These are phyloP conservation scores for Penicillium sclerotigenum DNA, from an alignment of 2,329 filamentous ascomycete genomes.

Conservation along the genomic window DNA sequence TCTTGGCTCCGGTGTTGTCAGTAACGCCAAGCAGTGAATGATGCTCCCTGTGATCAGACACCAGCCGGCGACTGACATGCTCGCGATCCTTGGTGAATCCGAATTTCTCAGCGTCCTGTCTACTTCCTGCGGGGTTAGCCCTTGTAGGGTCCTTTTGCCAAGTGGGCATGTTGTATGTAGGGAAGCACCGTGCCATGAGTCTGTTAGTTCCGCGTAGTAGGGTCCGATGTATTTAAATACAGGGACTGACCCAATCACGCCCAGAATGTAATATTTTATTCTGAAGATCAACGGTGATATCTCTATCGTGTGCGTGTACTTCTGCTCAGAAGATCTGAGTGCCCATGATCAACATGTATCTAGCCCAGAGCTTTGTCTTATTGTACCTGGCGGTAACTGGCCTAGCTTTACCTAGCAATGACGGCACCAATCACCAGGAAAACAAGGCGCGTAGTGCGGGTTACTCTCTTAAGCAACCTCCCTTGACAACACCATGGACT, in stretches of 20 bases:
- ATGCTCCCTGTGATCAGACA: slow-evolving; percentile 6
- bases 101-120: slow-evolving; percentile 3
- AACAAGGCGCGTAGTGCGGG: slow-evolving; percentile 19
- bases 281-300: not conserved
- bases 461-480: slow-evolving; percentile 43
- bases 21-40: slow-evolving; percentile 13
- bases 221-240: slow-evolving; percentile 7
- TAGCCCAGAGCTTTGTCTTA: slow-evolving; percentile 9
- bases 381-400: slow-evolving; percentile 12
- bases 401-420: slow-evolving; percentile 10
- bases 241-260: not conserved
- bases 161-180: slow-evolving; percentile 7
- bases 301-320: not conserved
- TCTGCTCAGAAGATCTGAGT: not conserved
- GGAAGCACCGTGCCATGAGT: not conserved
- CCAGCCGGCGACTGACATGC: not conserved
- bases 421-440: not conserved
- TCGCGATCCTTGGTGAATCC: not conserved
- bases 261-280: not conserved
- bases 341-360: slow-evolving; percentile 10
- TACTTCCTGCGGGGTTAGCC: slow-evolving; percentile 16
- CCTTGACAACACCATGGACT: slow-evolving; percentile 47
- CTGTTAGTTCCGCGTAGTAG: not conserved
- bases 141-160: slow-evolving; percentile 10
- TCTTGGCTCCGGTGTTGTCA: slow-evolving; percentile 11